Evolutionary conservation across 176 grass and related monocot genomes (phyloP).

Genomic region (Zoysia pacifica): DNA sequence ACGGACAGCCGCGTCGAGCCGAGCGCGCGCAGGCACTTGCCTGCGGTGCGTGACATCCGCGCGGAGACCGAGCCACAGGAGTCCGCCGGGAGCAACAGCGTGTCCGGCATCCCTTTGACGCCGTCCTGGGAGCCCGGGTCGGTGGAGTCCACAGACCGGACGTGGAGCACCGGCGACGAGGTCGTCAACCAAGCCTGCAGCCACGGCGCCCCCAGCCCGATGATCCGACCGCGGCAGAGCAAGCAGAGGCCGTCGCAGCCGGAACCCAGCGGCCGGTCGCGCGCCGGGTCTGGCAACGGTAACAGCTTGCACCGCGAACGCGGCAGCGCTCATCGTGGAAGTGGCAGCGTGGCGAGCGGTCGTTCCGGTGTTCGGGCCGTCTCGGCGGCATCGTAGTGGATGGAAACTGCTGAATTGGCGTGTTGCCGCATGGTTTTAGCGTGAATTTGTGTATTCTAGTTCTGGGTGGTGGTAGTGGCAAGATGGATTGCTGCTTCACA

Average conservation of each 20-base stretch:
- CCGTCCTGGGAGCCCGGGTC: conserved; percentile 68
- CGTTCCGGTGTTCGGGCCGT: conserved; percentile 41
- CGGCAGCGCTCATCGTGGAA: conserved; percentile 36
- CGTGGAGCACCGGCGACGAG: conserved; percentile 63
- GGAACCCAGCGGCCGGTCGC: conserved; percentile 11
- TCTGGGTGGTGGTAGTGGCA: conserved; percentile 41
- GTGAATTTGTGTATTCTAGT: too few species aligned
- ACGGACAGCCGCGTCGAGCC: conserved; percentile 48
- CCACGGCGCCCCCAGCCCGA: conserved; percentile 20
- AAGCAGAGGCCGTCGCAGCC: conserved; percentile 35
- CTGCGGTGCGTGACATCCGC: conserved; percentile 39
- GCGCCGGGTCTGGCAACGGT: conserved; percentile 19
- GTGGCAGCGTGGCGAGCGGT: conserved; percentile 41
- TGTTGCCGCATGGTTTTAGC: too few species aligned
- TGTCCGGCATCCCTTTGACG: conserved; percentile 58
- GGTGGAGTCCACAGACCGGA: conserved; percentile 66
- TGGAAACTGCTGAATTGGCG: too few species aligned
- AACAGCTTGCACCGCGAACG: conserved; percentile 44
- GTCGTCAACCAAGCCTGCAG: conserved; percentile 46
- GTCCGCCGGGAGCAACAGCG: conserved; percentile 85
- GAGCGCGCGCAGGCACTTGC: conserved; percentile 56
- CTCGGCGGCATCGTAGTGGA: conserved; percentile 38
- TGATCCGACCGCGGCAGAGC: conserved; percentile 37
- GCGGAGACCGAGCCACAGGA: conserved; percentile 61
- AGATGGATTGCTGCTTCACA: conserved; percentile 56